phyloP scores from a whole-genome alignment of 1,139 yeast genomes.

The Hanseniaspora uvarum region DNA sequence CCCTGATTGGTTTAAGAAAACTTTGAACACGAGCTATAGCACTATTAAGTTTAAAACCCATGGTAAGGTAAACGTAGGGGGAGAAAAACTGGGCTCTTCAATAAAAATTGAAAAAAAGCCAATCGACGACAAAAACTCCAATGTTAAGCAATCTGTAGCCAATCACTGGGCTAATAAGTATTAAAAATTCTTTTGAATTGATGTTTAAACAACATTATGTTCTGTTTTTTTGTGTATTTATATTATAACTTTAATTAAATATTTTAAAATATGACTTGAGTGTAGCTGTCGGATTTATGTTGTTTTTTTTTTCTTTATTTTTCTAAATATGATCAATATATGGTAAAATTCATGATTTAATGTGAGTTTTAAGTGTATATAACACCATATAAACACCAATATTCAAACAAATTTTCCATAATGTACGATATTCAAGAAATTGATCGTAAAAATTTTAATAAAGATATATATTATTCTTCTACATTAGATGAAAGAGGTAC shows the following conservation, averaged over 20 bases:
- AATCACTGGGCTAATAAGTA: slow-evolving; percentile 9
- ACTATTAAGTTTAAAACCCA: background rate
- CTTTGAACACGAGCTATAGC: background rate
- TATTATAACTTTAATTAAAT: too few species aligned
- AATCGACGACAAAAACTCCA: background rate
- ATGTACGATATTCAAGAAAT: slow-evolving; percentile 27
- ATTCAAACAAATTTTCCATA: too few species aligned
- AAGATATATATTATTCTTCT: slow-evolving; percentile 29
- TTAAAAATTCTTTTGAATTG: background rate
- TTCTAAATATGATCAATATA: too few species aligned
- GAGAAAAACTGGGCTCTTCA: background rate
- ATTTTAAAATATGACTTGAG: too few species aligned
- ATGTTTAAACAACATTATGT: background rate
- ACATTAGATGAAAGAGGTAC: slow-evolving; percentile 20
- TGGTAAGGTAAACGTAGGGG: background rate
- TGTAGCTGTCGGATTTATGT: too few species aligned
- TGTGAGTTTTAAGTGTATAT: too few species aligned
- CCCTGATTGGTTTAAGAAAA: slow-evolving; percentile 13
- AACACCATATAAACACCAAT: background rate
- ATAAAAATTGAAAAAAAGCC: background rate
- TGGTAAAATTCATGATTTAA: too few species aligned
- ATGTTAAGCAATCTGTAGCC: background rate
- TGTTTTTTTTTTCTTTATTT: too few species aligned
- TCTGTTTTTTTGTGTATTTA: too few species aligned
- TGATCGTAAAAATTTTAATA: slow-evolving; percentile 29